Evolutionary conservation across 176 grass and related monocot genomes (phyloP), one percentile per base, ranked within the genome.

Genomic region (Metroxylon sagu): DNA sequence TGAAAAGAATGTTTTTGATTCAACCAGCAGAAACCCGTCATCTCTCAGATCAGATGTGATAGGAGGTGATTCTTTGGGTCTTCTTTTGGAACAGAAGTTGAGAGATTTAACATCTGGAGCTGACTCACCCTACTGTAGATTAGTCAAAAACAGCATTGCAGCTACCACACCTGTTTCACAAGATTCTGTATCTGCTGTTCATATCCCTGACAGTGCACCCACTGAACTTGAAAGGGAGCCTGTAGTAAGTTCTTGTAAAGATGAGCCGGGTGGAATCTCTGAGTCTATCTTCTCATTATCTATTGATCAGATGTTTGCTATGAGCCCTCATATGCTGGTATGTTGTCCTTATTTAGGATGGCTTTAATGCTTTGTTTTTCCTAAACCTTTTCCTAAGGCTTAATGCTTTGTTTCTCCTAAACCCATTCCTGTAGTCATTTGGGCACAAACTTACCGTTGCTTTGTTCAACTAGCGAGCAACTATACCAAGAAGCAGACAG

Each of bases 1-100:
- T 29, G 60, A 77, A 29, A 80, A 77, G 30, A 65, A 73, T 69
- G 49, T 57, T 74, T 68, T 31, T 12, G 65, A 84, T 50, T 64
- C 49, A 62, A 77, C 68, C 48, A 56, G 19, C 6, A 80, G 81
- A 69, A 76, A 54, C 5, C 19, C 65, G 48, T 64, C 72, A 58
- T 86, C 84, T 52, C 50, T 59, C n/a, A 69, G 73, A 4, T 58
- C 73, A 16, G 76, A 85, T 58, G 82, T 74, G 72, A 54, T 82
- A 17, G 83, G 74, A 58, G 85, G 79, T 64, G 82, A 95, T 76
- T 79, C 85, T 10, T 73, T 96, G 69, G 84, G 83, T 71, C 80
- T 84, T 76, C 75, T 96, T 6, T 65, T 96, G 58, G 83, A 96
- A 61, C 78, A 82, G 50, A 87, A 96, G 65, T 52, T 96, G 29